Evolutionary conservation across 169 alveolate genomes (phyloP), one percentile per base, ranked within the genome.

Genomic region (Eimeria acervulina): DNA sequence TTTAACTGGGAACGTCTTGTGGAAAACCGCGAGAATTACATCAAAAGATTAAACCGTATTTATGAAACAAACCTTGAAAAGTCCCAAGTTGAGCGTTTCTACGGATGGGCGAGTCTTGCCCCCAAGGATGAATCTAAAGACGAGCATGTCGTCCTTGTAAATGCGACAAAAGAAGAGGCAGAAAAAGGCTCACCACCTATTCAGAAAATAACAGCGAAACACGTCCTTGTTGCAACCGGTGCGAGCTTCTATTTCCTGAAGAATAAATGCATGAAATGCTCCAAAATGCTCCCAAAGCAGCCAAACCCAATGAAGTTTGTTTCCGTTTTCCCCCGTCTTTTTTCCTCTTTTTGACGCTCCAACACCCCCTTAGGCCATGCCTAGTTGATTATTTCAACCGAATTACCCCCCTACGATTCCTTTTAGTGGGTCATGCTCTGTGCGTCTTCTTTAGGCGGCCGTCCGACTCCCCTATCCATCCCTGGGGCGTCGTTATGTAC

Each of bases 371-470:
- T 7, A 7, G 12, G 5, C 12, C 55, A 47, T 47, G 5, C 12
- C 55, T 47, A 47, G 55, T 47, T 47, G 5, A 47, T 47, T 47
- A 47, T 12, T 47, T 47, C 19, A 5, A 47, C 55, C 19, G 12
- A 5, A 7, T 47, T 47, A 55, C 26, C 66, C 26, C 66, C 26
- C 17, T 13, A 7, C 66, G 5, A 2, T 19, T 19, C 66, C 66
- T 55, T 19, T 19, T 38, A 7, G 68, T 55, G 17, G n/a, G 63
- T 23, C 36, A 23, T 70, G 42, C n/a, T 36, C 26, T 70, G 81
- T 83, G 97, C 38, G 96, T 98, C 42, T 55, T 98, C 99, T 38
- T 97, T 98, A 28, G 99, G 99, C 28, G 97, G 98, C 31, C 96
- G 95, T 52, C 99, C 99, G 26, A 85, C 93, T 26, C 92, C 96